Conservation (phyloP, 768 basidiomycete genomes). For the Lactifluus echinatus region DNA sequence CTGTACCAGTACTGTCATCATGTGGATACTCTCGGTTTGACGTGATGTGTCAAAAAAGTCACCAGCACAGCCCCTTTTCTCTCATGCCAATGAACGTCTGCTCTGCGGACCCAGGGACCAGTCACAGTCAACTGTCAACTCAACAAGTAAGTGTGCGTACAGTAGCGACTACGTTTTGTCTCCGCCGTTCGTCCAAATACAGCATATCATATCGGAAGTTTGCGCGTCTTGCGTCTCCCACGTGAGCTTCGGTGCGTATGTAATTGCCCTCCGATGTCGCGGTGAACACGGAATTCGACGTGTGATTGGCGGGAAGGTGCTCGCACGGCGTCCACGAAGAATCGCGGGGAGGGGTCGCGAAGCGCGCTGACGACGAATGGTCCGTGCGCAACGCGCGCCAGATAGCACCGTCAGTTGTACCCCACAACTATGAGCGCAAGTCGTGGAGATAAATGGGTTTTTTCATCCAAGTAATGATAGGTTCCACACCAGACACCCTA, state of each 20-base stretch:
- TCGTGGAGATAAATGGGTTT: conserved; percentile 8
- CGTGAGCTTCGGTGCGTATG: neutral
- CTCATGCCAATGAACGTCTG: too few relatives aligned
- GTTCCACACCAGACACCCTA: neutral
- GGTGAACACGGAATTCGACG: neutral
- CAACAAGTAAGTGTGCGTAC: too few relatives aligned
- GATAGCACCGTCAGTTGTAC: conserved; percentile 1
- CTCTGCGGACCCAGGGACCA: too few relatives aligned
- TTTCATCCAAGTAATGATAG: neutral
- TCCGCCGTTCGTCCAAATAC: neutral
- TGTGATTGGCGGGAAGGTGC: neutral
- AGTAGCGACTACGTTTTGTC: too few relatives aligned
- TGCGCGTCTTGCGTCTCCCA: neutral
- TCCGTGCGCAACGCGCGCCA: conserved; percentile 1
- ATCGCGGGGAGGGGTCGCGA: neutral
- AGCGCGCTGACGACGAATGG: neutral
- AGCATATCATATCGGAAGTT: neutral
- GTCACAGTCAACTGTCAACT: too few relatives aligned
- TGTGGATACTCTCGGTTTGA: too few relatives aligned
- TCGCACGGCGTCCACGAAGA: neutral
- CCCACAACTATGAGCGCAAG: neutral
- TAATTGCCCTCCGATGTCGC: neutral
- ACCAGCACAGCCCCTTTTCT: too few relatives aligned
- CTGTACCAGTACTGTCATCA: too few relatives aligned
- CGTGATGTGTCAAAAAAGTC: too few relatives aligned